Percentiles rank a stretch among this genome's conserved stretches.
Conservation (phyloP, 108 stramenopile species). For the Hondaea fermentalgiana region DNA sequence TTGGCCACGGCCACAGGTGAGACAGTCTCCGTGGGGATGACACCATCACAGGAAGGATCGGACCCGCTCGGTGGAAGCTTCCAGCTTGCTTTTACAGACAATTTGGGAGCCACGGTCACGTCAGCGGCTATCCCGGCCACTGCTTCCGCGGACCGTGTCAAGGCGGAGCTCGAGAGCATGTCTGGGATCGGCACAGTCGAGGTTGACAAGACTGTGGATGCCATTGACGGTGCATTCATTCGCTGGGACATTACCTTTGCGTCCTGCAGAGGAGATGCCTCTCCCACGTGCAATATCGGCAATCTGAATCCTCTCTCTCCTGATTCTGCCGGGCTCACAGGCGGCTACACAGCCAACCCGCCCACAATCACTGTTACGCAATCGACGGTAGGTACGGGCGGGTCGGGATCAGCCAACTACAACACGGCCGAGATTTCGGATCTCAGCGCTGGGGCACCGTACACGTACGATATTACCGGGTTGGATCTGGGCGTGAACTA, state of each 20-base stretch:
- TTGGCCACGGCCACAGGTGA: neutral
- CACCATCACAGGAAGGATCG: neutral
- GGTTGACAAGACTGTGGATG: slow-evolving; percentile 43
- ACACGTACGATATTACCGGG: slow-evolving; percentile 39
- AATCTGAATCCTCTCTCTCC: slow-evolving; percentile 42
- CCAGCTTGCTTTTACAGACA: slow-evolving; percentile 34
- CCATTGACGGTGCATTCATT: slow-evolving; percentile 37
- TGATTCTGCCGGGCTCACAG: slow-evolving; percentile 37
- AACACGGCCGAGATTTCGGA: slow-evolving; percentile 31
- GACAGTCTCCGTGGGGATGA: neutral
- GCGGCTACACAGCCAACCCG: slow-evolving; percentile 33
- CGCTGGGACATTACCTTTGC: slow-evolving; percentile 65
- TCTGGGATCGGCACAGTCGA: slow-evolving; percentile 55
- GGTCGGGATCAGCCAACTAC: slow-evolving; percentile 50
- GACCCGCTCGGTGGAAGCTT: slow-evolving; percentile 53
- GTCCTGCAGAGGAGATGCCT: slow-evolving; percentile 38
- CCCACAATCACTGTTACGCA: slow-evolving; percentile 17
- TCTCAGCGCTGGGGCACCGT: slow-evolving; percentile 44
- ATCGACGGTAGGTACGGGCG: slow-evolving; percentile 44
- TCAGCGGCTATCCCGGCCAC: slow-evolving; percentile 47
- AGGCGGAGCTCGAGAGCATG: slow-evolving; percentile 52
- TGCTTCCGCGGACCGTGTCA: slow-evolving; percentile 53
- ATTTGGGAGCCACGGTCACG: neutral
- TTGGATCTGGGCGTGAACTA: slow-evolving; percentile 51
- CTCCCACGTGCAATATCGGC: slow-evolving; percentile 65